Conservation (phyloP, 2,329 filamentous ascomycete species). For the Lachnellula arida region DNA sequence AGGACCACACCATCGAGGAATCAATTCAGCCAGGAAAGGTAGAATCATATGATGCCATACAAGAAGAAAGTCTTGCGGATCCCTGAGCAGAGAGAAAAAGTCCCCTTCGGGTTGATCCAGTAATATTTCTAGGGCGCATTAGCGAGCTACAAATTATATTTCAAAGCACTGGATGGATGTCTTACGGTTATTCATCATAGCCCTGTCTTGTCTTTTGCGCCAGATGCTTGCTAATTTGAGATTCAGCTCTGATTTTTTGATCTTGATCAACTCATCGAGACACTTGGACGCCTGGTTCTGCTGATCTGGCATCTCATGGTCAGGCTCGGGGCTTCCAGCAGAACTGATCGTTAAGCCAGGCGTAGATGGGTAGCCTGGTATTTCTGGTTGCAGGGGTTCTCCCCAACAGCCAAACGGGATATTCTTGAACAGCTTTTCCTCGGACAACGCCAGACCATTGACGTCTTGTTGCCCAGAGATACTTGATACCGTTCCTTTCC, state of each 20-base stretch:
- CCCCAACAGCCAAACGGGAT: neutral
- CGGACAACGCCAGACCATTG: neutral
- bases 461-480: neutral
- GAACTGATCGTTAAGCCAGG: neutral
- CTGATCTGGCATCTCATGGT: neutral
- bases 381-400: neutral
- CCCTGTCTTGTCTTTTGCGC: neutral
- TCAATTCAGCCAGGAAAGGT: neutral
- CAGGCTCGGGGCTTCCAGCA: neutral
- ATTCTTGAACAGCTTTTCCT: neutral
- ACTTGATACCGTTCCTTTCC: neutral
- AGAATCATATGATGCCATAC: neutral
- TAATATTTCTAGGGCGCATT: neutral
- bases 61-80: neutral
- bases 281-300: neutral
- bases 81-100: neutral
- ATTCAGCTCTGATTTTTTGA: neutral
- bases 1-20: neutral
- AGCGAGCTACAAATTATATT: neutral
- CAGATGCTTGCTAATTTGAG: neutral
- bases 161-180: neutral
- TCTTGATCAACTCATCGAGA: neutral
- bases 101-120: neutral
- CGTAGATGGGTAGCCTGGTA: neutral
- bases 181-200: neutral